phyloP scores from a whole-genome alignment of 2,329 filamentous ascomycete genomes.

The Podosphaera aphanis region DNA sequence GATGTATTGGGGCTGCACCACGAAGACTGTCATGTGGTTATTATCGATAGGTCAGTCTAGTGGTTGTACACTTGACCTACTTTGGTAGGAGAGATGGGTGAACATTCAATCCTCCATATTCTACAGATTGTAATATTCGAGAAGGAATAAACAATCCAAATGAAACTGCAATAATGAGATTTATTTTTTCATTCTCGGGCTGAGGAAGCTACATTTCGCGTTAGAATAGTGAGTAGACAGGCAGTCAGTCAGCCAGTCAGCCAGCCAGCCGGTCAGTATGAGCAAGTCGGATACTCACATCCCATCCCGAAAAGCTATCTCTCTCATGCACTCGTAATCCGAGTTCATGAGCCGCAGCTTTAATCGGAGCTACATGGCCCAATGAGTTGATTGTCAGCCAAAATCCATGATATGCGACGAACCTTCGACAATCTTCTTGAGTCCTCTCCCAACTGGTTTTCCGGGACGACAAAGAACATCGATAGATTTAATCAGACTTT shows the following conservation, averaged over 20 bases:
- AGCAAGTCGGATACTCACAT: constrained; percentile 23
- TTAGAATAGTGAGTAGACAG: constrained; percentile 1
- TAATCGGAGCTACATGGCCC: constrained; percentile 43
- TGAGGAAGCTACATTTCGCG: constrained; percentile 25
- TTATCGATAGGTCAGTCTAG: constrained; percentile 2
- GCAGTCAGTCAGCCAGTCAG: too few relatives aligned
- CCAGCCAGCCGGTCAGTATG: too few relatives aligned
- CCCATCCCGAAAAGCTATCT: constrained; percentile 66
- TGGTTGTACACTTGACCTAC: constrained; percentile 20
- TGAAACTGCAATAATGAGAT: constrained; percentile 77
- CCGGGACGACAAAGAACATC: constrained; percentile 66
- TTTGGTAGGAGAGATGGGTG: constrained; percentile 81
- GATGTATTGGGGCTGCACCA: constrained; percentile 69
- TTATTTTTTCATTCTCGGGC: constrained; percentile 24
- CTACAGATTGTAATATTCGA: constrained; percentile 42
- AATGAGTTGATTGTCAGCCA: neutral
- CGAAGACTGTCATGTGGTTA: constrained; percentile 31
- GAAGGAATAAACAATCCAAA: constrained; percentile 77
- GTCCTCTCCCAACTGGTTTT: constrained; percentile 53
- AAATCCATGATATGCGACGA: neutral
- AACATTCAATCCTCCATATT: constrained; percentile 76
- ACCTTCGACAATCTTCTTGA: constrained; percentile 26
- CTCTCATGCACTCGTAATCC: constrained; percentile 46
- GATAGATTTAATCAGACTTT: constrained; percentile 43
- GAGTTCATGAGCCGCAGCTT: constrained; percentile 37